These are phyloP conservation scores for Hibiscus trionum DNA, from an alignment of 345 rosid species.

Conservation along the genomic window DNA sequence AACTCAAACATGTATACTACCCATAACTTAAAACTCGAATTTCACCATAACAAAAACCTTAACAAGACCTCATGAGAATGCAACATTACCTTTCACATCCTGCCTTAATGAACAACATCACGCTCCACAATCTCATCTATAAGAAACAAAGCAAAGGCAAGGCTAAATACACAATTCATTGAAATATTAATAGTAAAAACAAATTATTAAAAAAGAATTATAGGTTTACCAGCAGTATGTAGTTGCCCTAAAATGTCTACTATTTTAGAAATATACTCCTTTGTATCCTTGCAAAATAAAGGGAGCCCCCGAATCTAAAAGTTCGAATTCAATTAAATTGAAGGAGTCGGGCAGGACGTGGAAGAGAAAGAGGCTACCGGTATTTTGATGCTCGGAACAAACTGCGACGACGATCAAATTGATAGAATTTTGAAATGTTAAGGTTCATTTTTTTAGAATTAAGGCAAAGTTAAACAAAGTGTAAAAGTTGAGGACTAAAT, in stretches of 20 bases:
- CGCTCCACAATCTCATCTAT: conserved; percentile 90
- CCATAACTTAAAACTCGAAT: neutral
- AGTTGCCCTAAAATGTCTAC: conserved; percentile 83
- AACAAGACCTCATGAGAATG: neutral
- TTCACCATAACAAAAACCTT: neutral
- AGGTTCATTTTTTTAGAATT: no score
- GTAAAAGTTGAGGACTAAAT: no score
- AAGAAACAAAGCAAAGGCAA: conserved; percentile 9
- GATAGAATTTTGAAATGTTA: no score
- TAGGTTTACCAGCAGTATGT: conserved; percentile 47
- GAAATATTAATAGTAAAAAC: neutral
- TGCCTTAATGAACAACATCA: conserved; percentile 96
- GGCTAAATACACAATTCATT: neutral
- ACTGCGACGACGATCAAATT: no score
- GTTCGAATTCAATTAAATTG: neutral
- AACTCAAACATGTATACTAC: neutral
- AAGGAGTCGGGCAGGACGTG: no score
- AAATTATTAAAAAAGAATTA: neutral
- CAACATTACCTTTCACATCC: conserved; percentile 79
- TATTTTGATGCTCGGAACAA: no score
- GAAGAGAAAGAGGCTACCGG: no score
- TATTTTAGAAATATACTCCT: conserved; percentile 65
- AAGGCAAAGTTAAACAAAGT: no score
- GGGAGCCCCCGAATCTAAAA: conserved; percentile 88
- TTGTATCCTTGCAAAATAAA: conserved; percentile 74